phyloP scores from a whole-genome alignment of 352 stramenopile species.

The Phytopythium ostracodes region DNA sequence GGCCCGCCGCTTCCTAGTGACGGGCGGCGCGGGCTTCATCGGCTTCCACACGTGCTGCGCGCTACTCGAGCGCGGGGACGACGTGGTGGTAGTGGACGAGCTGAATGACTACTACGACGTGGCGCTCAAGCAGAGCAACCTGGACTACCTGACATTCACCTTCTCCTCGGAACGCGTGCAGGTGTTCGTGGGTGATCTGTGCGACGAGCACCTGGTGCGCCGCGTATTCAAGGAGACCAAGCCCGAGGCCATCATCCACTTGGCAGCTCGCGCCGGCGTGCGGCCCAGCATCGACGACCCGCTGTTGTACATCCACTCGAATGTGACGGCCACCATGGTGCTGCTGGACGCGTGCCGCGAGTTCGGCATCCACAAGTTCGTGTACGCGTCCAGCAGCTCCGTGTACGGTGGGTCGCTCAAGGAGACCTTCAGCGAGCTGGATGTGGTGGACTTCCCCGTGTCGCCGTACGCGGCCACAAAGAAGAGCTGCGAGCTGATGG shows the following conservation, averaged over 20 bases:
- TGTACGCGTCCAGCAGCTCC: conserved; percentile 94
- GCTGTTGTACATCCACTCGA: conserved; percentile 97
- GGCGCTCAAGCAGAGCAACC: conserved; percentile 95
- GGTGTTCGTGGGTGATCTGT: conserved; percentile 92
- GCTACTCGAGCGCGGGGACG: conserved; percentile 82
- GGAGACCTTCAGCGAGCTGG: conserved; percentile 87
- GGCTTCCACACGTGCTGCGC: conserved; percentile 93
- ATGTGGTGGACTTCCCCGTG: conserved; percentile 93
- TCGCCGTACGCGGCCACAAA: conserved; percentile 97
- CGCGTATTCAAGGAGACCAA: conserved; percentile 87
- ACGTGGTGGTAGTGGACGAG: conserved; percentile 97
- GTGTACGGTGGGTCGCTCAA: conserved; percentile 94
- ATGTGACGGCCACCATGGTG: conserved; percentile 92
- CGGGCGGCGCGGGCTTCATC: conserved; percentile 96
- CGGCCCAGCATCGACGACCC: conserved; percentile 97
- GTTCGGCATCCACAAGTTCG: conserved; percentile 92
- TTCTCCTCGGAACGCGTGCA: conserved; percentile 54
- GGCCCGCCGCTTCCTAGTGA: conserved; percentile 79
- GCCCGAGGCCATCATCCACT: conserved; percentile 89
- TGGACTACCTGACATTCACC: conserved; percentile 71
- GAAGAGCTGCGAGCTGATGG: conserved; percentile 96
- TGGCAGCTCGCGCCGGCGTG: conserved; percentile 96
- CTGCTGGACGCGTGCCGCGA: conserved; percentile 91
- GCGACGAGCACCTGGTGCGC: conserved; percentile 89
- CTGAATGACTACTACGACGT: conserved; percentile 99